A percentile compares a stretch with the other conserved stretches of the same genome.
Evolutionary conservation across 1,284 basidiomycete genomes (phyloP).

Genomic region (Golubevia sp.): DNA sequence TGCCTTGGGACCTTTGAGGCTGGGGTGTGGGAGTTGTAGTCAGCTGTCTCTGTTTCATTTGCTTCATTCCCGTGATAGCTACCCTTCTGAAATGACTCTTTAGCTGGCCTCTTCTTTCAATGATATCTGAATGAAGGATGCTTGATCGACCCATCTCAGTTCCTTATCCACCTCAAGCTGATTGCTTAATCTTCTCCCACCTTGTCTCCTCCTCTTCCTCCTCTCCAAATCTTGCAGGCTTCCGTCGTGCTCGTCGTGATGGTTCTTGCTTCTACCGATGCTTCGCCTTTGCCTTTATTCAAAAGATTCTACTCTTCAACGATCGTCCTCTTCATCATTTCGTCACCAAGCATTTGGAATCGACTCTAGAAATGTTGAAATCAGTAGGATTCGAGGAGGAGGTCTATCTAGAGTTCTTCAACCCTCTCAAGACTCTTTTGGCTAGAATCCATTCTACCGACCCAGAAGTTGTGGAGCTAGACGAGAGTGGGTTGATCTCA

Average conservation of each 20-base stretch:
- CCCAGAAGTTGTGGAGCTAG: slow-evolving; percentile 24
- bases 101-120: no score
- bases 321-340: slow-evolving; percentile 33
- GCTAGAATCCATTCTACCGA: slow-evolving; percentile 28
- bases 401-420: slow-evolving; percentile 41
- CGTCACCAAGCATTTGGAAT: slow-evolving; percentile 35
- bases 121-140: no score
- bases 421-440: slow-evolving; percentile 32
- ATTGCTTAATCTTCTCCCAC: background rate
- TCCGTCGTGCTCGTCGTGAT: slow-evolving; percentile 40
- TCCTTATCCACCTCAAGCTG: background rate
- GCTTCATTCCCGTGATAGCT: no score
- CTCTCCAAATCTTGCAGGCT: slow-evolving; percentile 8
- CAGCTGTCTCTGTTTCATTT: no score
- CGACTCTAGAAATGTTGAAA: slow-evolving; percentile 31
- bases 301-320: slow-evolving; percentile 30
- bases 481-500: slow-evolving; percentile 22
- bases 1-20: no score
- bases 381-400: slow-evolving; percentile 36
- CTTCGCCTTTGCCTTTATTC: slow-evolving; percentile 43
- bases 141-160: no score
- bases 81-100: no score
- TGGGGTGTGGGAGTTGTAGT: no score
- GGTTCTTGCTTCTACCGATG: slow-evolving; percentile 56
- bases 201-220: background rate